Conservation (phyloP, 2,329 filamentous ascomycete species). For the Beauveria australis region DNA sequence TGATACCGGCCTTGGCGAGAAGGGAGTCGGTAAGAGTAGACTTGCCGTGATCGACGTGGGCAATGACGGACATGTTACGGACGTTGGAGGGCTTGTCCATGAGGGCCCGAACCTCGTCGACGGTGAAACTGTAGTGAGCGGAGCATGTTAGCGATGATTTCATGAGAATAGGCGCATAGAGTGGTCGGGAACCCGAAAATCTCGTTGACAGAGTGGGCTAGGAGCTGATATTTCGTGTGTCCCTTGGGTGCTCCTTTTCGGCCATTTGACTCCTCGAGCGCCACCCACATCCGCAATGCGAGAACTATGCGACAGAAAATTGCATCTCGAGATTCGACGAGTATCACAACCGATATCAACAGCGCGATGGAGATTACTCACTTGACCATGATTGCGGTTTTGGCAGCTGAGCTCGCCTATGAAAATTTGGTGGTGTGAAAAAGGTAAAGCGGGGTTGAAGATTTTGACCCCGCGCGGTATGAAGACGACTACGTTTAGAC, state of each 20-base stretch:
- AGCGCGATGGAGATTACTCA: slow-evolving; percentile 50
- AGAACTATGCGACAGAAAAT: not conserved
- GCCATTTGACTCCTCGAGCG: not conserved
- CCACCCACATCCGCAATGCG: not conserved
- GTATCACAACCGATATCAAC: not conserved
- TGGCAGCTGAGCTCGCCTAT: slow-evolving; percentile 39
- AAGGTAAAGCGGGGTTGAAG: slow-evolving; percentile 38
- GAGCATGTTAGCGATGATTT: slow-evolving; percentile 12
- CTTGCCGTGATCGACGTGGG: slow-evolving; percentile 99
- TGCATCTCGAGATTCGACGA: not conserved
- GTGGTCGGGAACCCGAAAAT: not conserved
- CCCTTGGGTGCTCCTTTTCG: not conserved
- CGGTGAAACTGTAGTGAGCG: slow-evolving; percentile 69
- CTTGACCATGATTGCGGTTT: slow-evolving; percentile 99
- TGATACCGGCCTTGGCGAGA: slow-evolving; percentile 98
- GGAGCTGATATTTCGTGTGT: not conserved
- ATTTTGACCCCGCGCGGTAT: slow-evolving; percentile 19
- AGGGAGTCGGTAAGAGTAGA: slow-evolving; percentile 99
- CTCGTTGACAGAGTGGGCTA: not conserved
- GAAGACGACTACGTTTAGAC: slow-evolving; percentile 7
- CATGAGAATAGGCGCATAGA: not conserved
- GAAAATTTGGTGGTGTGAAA: slow-evolving; percentile 26
- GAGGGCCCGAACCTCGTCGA: slow-evolving; percentile 77
- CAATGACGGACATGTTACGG: slow-evolving; percentile 99
- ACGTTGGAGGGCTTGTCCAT: slow-evolving; percentile 75